These are phyloP conservation scores for Ciborinia camelliae DNA, from an alignment of 2,329 filamentous ascomycete genomes.

Conservation along the genomic window DNA sequence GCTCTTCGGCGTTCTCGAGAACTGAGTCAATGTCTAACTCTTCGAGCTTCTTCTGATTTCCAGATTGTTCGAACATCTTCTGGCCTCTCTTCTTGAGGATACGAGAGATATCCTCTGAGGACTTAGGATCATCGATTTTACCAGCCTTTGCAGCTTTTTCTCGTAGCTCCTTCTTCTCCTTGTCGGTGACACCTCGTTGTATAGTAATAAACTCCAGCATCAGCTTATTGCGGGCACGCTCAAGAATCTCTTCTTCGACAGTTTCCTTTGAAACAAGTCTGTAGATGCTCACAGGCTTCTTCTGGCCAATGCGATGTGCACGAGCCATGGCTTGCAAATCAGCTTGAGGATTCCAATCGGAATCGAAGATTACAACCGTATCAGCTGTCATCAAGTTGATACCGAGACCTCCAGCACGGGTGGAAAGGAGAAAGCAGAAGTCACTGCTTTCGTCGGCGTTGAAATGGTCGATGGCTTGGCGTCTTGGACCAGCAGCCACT, in stretches of 20 bases:
- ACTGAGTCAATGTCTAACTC: slow-evolving; percentile 97
- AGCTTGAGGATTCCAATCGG: slow-evolving; percentile 98
- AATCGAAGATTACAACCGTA: slow-evolving; percentile 96
- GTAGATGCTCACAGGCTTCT: slow-evolving; percentile 93
- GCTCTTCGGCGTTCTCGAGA: slow-evolving; percentile 92
- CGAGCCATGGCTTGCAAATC: slow-evolving; percentile 98
- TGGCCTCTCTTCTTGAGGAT: slow-evolving; percentile 98
- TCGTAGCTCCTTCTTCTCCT: slow-evolving; percentile 73
- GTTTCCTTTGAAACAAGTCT: slow-evolving; percentile 96
- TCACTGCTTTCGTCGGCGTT: slow-evolving; percentile 95
- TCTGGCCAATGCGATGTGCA: slow-evolving; percentile 96
- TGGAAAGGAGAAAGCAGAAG: slow-evolving; percentile 94
- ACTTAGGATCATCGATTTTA: slow-evolving; percentile 77
- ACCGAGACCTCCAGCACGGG: slow-evolving; percentile 91
- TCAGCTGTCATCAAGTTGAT: slow-evolving; percentile 99
- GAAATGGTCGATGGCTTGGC: slow-evolving; percentile 96
- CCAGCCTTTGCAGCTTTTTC: slow-evolving; percentile 77
- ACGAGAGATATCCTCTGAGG: slow-evolving; percentile 90
- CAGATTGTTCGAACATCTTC: slow-evolving; percentile 97
- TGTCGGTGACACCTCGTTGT: slow-evolving; percentile 93
- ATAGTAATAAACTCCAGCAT: slow-evolving; percentile 97
- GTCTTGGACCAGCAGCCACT: slow-evolving; percentile 80
- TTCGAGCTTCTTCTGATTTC: slow-evolving; percentile 94
- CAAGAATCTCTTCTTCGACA: slow-evolving; percentile 95
- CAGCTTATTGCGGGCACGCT: slow-evolving; percentile 94